Evolutionary conservation across 345 rosid genomes (phyloP).

Genomic region (Lepidium sativum): DNA sequence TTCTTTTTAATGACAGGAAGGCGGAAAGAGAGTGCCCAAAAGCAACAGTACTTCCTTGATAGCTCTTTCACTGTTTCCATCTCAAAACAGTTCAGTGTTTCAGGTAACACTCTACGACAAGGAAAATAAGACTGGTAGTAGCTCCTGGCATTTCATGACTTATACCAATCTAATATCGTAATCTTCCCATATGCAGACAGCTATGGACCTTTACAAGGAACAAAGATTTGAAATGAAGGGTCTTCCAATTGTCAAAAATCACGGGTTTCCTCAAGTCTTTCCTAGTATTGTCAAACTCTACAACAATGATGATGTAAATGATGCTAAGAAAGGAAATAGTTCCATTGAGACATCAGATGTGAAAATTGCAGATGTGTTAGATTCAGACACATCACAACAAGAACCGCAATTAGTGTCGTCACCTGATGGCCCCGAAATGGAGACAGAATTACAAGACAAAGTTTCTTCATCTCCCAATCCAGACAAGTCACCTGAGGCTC

Average conservation of each 20-base stretch:
- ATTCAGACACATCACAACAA: not conserved
- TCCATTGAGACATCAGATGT: constrained; percentile 5
- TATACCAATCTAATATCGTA: not conserved
- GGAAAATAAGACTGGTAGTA: not conserved
- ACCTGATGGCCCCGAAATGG: not conserved
- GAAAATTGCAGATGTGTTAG: constrained; percentile 19
- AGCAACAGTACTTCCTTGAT: constrained; percentile 29
- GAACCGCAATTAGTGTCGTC: not conserved
- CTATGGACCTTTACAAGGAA: constrained; percentile 72
- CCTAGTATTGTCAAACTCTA: constrained; percentile 9
- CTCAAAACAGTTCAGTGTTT: constrained; percentile 44
- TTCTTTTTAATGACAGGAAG: constrained; percentile 40
- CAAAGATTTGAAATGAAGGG: constrained; percentile 44
- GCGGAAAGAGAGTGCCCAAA: constrained; percentile 53
- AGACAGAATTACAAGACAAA: not conserved
- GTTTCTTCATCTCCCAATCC: not conserved
- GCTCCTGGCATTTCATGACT: not conserved
- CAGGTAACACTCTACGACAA: constrained; percentile 41
- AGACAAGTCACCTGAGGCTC: constrained; percentile 1
- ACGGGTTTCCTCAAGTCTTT: constrained; percentile 25
- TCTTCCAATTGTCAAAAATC: constrained; percentile 19
- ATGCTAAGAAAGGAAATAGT: constrained; percentile 24
- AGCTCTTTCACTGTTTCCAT: constrained; percentile 46
- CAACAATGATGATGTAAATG: not conserved
- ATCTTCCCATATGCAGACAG: constrained; percentile 47